Evolutionary conservation across 2,329 filamentous ascomycete genomes (phyloP).

Genomic region (Fusarium mundagurra): DNA sequence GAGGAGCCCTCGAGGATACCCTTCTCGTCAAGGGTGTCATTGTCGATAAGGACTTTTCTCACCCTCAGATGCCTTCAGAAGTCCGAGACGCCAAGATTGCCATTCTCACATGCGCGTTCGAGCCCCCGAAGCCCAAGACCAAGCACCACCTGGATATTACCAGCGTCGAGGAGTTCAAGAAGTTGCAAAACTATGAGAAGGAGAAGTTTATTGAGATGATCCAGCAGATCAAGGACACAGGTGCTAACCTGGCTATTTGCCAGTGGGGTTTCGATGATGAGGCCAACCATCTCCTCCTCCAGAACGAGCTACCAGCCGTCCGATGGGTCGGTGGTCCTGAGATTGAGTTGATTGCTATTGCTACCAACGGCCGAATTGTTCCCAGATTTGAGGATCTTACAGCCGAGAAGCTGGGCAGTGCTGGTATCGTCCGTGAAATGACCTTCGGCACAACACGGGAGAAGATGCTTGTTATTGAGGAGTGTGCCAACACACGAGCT

Average conservation of each 20-base stretch:
- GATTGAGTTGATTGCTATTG: slow-evolving; percentile 98
- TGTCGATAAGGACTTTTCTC: slow-evolving; percentile 99
- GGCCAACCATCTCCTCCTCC: slow-evolving; percentile 95
- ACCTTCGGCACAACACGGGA: slow-evolving; percentile 96
- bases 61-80: slow-evolving; percentile 98
- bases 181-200: slow-evolving; percentile 93
- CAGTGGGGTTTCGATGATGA: slow-evolving; percentile 99
- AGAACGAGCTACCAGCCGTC: slow-evolving; percentile 95
- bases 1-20: slow-evolving; percentile 91
- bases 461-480: slow-evolving; percentile 99
- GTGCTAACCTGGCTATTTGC: slow-evolving; percentile 96
- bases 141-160: slow-evolving; percentile 99
- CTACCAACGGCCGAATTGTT: slow-evolving; percentile 97
- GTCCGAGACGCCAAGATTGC: slow-evolving; percentile 96
- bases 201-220: slow-evolving; percentile 99
- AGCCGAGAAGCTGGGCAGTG: slow-evolving; percentile 87
- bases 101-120: slow-evolving; percentile 97
- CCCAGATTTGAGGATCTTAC: slow-evolving; percentile 96
- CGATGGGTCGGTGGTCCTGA: slow-evolving; percentile 98
- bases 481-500: slow-evolving; percentile 96
- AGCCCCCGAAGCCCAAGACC: slow-evolving; percentile 99
- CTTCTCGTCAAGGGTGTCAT: slow-evolving; percentile 97
- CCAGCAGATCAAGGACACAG: slow-evolving; percentile 95
- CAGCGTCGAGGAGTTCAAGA: slow-evolving; percentile 97
- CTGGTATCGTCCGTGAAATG: slow-evolving; percentile 93